Conservation (phyloP, 176 grass and related monocot genomes). For the Oryza meridionalis region DNA sequence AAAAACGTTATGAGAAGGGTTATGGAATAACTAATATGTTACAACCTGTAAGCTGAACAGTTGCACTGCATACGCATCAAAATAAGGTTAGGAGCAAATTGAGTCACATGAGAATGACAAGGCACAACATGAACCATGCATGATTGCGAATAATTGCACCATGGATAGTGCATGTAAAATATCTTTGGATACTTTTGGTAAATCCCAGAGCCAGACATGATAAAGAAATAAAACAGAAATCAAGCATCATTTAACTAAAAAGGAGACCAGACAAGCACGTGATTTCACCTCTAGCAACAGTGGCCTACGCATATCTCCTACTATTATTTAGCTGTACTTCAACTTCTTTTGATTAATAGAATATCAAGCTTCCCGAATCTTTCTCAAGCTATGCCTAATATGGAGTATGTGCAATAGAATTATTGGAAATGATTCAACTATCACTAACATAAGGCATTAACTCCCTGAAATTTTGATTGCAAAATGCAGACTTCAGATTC, state of each 20-base stretch:
- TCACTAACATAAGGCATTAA: neutral
- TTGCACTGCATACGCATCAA: neutral
- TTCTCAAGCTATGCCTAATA: neutral
- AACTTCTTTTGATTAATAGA: slow-evolving; percentile 16
- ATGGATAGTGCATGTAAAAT: neutral
- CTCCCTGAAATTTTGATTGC: neutral
- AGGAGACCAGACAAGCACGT: neutral
- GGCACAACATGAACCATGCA: neutral
- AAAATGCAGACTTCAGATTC: neutral
- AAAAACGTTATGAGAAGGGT: neutral
- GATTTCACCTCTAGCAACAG: neutral
- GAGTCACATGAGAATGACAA: neutral
- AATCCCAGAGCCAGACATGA: neutral
- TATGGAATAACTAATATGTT: slow-evolving; percentile 9
- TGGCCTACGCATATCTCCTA: neutral
- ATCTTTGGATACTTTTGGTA: neutral
- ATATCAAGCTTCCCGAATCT: neutral
- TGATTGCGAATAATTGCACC: neutral
- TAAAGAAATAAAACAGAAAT: slow-evolving; percentile 9
- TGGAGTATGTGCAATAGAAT: slow-evolving; percentile 10
- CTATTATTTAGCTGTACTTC: neutral
- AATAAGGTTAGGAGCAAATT: neutral
- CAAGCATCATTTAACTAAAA: slow-evolving; percentile 10
- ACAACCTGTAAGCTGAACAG: neutral
- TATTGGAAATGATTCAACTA: neutral